phyloP scores from a whole-genome alignment of 2,329 filamentous ascomycete species.

The Neonectria sp. region DNA sequence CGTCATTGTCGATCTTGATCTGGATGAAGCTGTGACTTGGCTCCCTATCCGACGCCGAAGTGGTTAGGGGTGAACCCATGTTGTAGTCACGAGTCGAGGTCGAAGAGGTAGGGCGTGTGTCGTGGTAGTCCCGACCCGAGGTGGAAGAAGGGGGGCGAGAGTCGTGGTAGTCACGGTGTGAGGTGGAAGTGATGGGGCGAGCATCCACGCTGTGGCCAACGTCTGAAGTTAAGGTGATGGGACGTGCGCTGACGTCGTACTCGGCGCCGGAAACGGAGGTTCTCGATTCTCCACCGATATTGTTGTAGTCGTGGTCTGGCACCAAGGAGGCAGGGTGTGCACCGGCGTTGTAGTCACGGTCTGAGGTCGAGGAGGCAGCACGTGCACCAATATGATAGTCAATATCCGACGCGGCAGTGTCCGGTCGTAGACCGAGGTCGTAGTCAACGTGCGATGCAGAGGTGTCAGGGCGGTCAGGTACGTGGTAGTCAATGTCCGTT shows the following conservation, averaged over 20 bases:
- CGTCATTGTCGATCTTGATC: slow-evolving; percentile 25
- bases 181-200: slow-evolving; percentile 54
- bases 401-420: slow-evolving; percentile 10
- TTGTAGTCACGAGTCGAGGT: slow-evolving; percentile 19
- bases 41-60: slow-evolving; percentile 54
- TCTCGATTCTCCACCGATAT: background rate
- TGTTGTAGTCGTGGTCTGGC: slow-evolving; percentile 4
- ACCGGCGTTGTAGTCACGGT: slow-evolving; percentile 1
- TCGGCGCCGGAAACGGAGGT: slow-evolving; percentile 40
- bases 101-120: slow-evolving; percentile 15
- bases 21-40: slow-evolving; percentile 28
- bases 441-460: slow-evolving; percentile 17
- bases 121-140: slow-evolving; percentile 48
- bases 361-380: slow-evolving; percentile 5
- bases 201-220: slow-evolving; percentile 20
- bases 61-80: slow-evolving; percentile 49
- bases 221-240: slow-evolving; percentile 18
- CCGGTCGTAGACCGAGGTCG: slow-evolving; percentile 45
- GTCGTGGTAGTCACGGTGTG: slow-evolving; percentile 44
- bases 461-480: slow-evolving; percentile 47
- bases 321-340: slow-evolving; percentile 42
- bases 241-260: slow-evolving; percentile 4
- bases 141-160: slow-evolving; percentile 53
- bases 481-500: slow-evolving; percentile 54
- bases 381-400: slow-evolving; percentile 23